Evolutionary conservation across 2,329 filamentous ascomycete genomes (phyloP), one percentile per base, ranked within the genome.

Genomic region (Cryphonectria carpinicola): DNA sequence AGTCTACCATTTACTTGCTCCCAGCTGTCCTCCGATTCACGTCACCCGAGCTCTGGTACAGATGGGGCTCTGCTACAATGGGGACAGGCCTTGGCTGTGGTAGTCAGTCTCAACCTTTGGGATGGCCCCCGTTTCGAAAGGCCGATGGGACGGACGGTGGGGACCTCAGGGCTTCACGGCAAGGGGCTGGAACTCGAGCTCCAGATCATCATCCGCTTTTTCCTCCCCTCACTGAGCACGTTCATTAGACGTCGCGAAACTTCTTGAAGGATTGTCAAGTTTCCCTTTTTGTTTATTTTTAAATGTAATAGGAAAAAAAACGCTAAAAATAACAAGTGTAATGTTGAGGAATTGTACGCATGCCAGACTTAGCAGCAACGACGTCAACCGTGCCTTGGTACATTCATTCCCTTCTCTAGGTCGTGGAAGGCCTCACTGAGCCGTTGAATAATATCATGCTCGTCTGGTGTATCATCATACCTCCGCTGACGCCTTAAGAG

Each of bases 31-130:
- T 25, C 49, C 17, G 22, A 14, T 14, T 6, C 17, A 61, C 58
- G 17, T 39, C 58, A 39, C 7, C 58, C 35, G 11, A 61, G 58
- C 32, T 13, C 19, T n/a, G 32, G 58, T 39, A 6, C 7, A 22
- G 58, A 4, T 3, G 17, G 10, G 32, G 28, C 10, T 35, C 58
- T 61, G 58, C 58, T 39, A 61, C 58, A 61, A 61, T 61, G 58
- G 58, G 58, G 58, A 61, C 58, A 19, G 58, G 58, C 35, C 67
- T 69, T 69, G 67, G 67, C 67, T 49, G 56, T 62, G 46, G 43
- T 69, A 66, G 62, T 64, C 65, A 52, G 67, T 69, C 67, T 69
- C 63, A 65, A 66, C 63, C 32, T 61, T 39, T 61, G 58, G 32
- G 28, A 39, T 14, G 58, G 58, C 22, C 58, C 32, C 32, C 58